Evolutionary conservation across 1,139 yeast genomes (phyloP).

Genomic region (Kodamaea ohmeri): DNA sequence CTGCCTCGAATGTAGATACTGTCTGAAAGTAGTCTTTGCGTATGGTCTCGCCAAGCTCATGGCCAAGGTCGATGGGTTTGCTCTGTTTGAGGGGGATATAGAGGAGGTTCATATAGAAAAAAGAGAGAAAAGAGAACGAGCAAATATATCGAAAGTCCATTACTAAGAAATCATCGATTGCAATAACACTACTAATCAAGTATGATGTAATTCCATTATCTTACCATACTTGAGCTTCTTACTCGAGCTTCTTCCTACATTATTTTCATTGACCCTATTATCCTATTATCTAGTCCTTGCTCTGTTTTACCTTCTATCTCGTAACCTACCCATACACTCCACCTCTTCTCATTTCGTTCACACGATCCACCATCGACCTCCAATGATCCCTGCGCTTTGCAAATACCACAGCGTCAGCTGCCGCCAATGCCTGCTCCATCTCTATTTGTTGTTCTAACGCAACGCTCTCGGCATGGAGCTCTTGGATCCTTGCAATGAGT

Average conservation of each 20-base stretch:
- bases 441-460: constrained; percentile 24
- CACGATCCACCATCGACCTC: constrained; percentile 29
- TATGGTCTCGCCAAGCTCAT: constrained; percentile 49
- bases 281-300: background rate
- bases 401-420: constrained; percentile 32
- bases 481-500: constrained; percentile 23
- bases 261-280: constrained; percentile 1
- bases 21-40: constrained; percentile 64
- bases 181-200: too few relatives aligned
- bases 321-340: background rate
- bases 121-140: too few relatives aligned
- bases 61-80: constrained; percentile 43
- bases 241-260: background rate
- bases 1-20: constrained; percentile 53
- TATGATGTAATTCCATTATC: too few relatives aligned
- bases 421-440: constrained; percentile 18
- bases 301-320: constrained; percentile 11
- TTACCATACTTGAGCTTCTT: background rate
- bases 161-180: too few relatives aligned
- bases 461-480: constrained; percentile 22
- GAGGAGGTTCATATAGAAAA: constrained; percentile 31
- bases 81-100: constrained; percentile 56
- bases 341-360: constrained; percentile 28
- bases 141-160: background rate
- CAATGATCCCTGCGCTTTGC: constrained; percentile 27